phyloP scores from a whole-genome alignment of 2,329 filamentous ascomycete genomes.

The Paracamarosporium sp. region DNA sequence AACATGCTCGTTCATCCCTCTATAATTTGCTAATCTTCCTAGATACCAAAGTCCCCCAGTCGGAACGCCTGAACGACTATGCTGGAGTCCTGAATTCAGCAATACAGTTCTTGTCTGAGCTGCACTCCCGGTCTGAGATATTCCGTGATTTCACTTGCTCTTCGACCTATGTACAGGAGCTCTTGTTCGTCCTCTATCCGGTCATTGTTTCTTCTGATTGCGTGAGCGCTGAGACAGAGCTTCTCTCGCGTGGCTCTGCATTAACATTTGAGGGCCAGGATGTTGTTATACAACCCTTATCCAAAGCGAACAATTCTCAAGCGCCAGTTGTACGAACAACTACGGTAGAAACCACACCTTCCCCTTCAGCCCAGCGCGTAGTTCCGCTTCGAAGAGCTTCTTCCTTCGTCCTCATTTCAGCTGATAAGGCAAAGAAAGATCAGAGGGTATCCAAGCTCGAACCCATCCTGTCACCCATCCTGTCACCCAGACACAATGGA shows the following conservation, averaged over 20 bases:
- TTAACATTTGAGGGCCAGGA: conserved; percentile 87
- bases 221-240: conserved; percentile 81
- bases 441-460: conserved; percentile 69
- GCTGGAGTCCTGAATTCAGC: conserved; percentile 75
- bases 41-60: conserved; percentile 41
- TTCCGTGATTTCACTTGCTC: conserved; percentile 84
- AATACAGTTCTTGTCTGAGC: conserved; percentile 77
- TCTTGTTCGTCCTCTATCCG: conserved; percentile 84
- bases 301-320: conserved; percentile 62
- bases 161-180: conserved; percentile 80
- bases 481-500: conserved; percentile 64
- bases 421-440: conserved; percentile 63
- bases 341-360: conserved; percentile 55
- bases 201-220: conserved; percentile 86
- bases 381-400: conserved; percentile 79
- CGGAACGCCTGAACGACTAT: conserved; percentile 59
- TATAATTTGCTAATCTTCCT: conserved; percentile 18
- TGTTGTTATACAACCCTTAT: conserved; percentile 80
- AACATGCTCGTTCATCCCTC: neutral
- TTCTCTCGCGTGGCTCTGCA: conserved; percentile 81
- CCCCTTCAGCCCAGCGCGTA: conserved; percentile 53
- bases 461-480: conserved; percentile 66
- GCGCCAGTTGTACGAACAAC: conserved; percentile 77
- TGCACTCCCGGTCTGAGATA: conserved; percentile 75
- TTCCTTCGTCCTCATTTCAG: conserved; percentile 87